Percentiles rank a stretch among this genome's conserved stretches.
phyloP scores from a whole-genome alignment of 208 protist genomes.

The Acanthamoeba sp. region DNA sequence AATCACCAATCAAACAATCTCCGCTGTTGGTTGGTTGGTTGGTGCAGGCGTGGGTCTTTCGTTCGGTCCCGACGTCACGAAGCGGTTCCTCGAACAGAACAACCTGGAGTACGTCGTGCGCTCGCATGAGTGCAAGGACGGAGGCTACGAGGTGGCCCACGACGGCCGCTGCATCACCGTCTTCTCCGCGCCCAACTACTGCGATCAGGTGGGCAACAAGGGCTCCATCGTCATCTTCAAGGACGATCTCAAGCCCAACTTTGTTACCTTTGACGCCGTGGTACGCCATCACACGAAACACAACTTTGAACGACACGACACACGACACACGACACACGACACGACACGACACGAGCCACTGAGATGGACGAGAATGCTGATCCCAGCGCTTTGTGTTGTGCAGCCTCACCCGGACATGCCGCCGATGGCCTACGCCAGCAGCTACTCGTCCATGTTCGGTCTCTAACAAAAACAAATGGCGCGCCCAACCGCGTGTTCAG shows the following conservation, averaged over 20 bases:
- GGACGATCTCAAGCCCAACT: conserved; percentile 79
- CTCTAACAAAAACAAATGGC: no score
- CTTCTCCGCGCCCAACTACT: conserved; percentile 99
- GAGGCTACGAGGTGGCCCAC: conserved; percentile 95
- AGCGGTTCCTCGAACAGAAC: conserved; percentile 96
- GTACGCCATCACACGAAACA: not conserved
- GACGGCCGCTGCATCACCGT: conserved; percentile 95
- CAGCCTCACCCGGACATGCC: conserved; percentile 85
- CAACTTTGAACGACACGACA: no score
- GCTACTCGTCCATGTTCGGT: conserved; percentile 62
- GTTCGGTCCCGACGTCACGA: conserved; percentile 98
- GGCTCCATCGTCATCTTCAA: conserved; percentile 89
- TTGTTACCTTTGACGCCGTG: conserved; percentile 84
- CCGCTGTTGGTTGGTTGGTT: not conserved
- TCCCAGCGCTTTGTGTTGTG: not conserved
- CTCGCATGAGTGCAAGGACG: conserved; percentile 40
- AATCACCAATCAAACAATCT: not conserved
- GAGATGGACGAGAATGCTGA: not conserved
- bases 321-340: no score
- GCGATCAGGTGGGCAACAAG: conserved; percentile 95
- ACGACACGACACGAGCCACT: not conserved
- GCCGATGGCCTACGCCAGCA: conserved; percentile 88
- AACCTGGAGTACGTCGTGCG: conserved; percentile 87
- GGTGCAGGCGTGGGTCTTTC: conserved; percentile 93
- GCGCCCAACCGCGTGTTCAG: no score